Evolutionary conservation across 73 alveolate species (phyloP).

Genomic region (Paramecium octaurelia): DNA sequence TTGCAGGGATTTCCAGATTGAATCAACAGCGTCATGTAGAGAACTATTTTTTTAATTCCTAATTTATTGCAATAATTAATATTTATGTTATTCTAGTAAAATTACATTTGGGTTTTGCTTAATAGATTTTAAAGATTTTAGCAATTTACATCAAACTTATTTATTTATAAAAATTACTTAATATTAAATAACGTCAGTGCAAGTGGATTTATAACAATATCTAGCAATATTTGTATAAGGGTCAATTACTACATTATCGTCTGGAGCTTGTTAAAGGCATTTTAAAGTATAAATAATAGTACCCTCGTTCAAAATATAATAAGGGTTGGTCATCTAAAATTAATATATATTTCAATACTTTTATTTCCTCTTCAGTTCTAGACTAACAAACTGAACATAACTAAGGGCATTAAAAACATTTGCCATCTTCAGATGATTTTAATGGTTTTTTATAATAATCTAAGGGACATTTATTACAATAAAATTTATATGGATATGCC

Average conservation of each 20-base stretch:
- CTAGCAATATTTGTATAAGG: not conserved
- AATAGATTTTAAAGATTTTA: not conserved
- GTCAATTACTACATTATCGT: not conserved
- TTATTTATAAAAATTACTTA: not conserved
- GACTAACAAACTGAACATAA: not conserved
- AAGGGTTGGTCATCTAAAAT: not conserved
- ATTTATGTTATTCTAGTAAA: not conserved
- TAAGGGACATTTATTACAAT: not conserved
- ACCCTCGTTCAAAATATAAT: not conserved
- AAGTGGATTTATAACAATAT: not conserved
- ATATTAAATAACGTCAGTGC: not conserved
- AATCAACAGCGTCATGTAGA: not conserved
- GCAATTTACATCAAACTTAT: not conserved
- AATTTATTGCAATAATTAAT: not conserved
- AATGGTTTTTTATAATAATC: not conserved
- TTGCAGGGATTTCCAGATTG: not conserved
- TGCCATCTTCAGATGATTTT: not conserved
- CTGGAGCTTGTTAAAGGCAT: not conserved
- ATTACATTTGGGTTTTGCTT: no score
- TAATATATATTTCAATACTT: not conserved
- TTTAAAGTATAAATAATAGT: not conserved
- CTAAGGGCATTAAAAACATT: not conserved
- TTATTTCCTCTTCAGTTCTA: not conserved
- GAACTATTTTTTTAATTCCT: not conserved
- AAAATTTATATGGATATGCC: not conserved